Evolutionary conservation across 176 grass and related monocot genomes (phyloP), one percentile per base, ranked within the genome.

Genomic region (maize (Zea mays)): DNA sequence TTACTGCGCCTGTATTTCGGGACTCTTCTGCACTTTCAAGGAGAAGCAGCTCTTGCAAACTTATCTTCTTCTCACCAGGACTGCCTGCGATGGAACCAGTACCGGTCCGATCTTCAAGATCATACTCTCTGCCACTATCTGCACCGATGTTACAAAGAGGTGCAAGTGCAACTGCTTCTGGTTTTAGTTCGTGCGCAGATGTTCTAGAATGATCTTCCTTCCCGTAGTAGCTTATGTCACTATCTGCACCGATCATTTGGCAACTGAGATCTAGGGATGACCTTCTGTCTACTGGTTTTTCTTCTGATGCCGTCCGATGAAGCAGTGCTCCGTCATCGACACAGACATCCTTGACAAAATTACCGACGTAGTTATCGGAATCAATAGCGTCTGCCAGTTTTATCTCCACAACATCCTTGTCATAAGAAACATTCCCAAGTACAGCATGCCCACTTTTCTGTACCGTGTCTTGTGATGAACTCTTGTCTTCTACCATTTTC

Each of bases 341-440:
- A 74, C 93, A 88, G 57, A 96, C 88, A 86, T 96, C 93, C 72
- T 96, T 96, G 55, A 96, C 81, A 83, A 90, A 90, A 71, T 90
- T 83, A 37, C 47, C 67, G 36, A 62, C 78, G 66, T 82, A 67
- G 62, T 83, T 62, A 41, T 62, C 54, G 71, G 72, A 75, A 49
- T 67, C 82, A 67, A 86, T 50, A 67, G 81, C 84, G 16, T 92
- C 82, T 56, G 79, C 71, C 52, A 75, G 55, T 84, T 87, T 83
- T 58, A 90, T 86, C 71, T 97, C 90, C 71, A 86, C 63, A 38
- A 90, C 71, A 82, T 89, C 88, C 79, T 97, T 88, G 9, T 92
- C 90, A 79, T 76, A 85, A 63, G 63, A 96, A 82, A 81, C 50
- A 59, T 81, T 37, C 7, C 80, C 69, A 69, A 65, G 71, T 3